Evolutionary conservation across 257 asterid species (phyloP).

Genomic region (Solanum boliviense): DNA sequence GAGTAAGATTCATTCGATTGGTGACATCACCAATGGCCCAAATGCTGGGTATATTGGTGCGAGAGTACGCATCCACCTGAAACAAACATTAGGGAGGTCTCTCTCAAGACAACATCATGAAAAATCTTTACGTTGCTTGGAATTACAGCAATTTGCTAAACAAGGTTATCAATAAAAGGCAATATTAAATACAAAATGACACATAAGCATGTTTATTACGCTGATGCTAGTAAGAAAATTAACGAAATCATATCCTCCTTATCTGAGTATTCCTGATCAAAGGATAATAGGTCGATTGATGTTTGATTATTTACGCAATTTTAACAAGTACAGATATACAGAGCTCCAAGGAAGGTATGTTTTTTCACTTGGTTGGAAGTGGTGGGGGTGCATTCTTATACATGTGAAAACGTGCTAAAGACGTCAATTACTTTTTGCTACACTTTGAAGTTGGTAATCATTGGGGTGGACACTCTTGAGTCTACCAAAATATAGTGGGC

Average conservation of each 20-base stretch:
- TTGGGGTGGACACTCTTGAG: neutral
- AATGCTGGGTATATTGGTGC: conserved; percentile 88
- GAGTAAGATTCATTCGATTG: conserved; percentile 89
- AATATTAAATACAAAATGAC: neutral
- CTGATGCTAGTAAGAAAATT: neutral
- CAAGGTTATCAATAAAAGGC: neutral
- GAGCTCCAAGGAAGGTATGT: neutral
- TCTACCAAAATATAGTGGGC: neutral
- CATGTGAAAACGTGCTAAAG: neutral
- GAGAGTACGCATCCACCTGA: conserved; percentile 75
- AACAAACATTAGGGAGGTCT: neutral
- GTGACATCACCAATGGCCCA: conserved; percentile 98
- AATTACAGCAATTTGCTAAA: neutral
- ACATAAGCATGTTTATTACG: neutral
- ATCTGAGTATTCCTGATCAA: neutral
- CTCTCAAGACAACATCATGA: neutral
- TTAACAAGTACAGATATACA: neutral
- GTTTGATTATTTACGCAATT: neutral
- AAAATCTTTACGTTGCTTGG: neutral
- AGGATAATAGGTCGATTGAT: neutral
- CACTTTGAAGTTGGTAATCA: neutral
- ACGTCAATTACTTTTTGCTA: neutral
- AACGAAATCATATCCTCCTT: neutral
- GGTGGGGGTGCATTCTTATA: neutral
- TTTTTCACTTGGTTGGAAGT: neutral